Evolutionary conservation across 192 early-diverging fungal species (phyloP).

Genomic region (Coemansia sp.): DNA sequence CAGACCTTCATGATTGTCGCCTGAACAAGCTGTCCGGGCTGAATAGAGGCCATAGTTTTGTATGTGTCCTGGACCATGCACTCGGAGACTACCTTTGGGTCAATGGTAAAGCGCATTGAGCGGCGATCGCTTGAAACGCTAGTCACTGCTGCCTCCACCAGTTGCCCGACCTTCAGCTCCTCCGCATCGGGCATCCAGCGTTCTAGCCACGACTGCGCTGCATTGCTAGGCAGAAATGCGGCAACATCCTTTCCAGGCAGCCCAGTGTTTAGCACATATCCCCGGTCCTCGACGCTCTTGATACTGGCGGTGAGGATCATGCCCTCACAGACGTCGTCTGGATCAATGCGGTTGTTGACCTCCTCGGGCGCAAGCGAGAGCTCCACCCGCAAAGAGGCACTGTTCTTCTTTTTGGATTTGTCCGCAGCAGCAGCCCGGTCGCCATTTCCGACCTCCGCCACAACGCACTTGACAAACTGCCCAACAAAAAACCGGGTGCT

Average conservation of each 20-base stretch:
- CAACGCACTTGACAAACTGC: constrained; percentile 76
- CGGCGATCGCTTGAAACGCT: constrained; percentile 63
- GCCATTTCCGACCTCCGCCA: constrained; percentile 59
- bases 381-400: constrained; percentile 56
- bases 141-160: constrained; percentile 66
- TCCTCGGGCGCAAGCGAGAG: constrained; percentile 76
- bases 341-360: constrained; percentile 71
- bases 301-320: constrained; percentile 70
- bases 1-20: constrained; percentile 65
- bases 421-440: constrained; percentile 16
- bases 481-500: constrained; percentile 72
- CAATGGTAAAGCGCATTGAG: constrained; percentile 66
- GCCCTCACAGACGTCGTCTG: constrained; percentile 68
- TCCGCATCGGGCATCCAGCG: constrained; percentile 59
- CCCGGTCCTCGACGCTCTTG: constrained; percentile 88
- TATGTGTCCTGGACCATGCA: constrained; percentile 57
- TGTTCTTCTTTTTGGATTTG: constrained; percentile 41
- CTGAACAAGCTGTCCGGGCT: constrained; percentile 74
- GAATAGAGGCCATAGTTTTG: constrained; percentile 73
- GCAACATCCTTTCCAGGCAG: constrained; percentile 57
- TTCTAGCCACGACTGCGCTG: constrained; percentile 64
- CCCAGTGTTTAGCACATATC: constrained; percentile 81
- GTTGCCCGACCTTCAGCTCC: constrained; percentile 72
- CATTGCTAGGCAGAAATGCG: constrained; percentile 74
- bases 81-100: constrained; percentile 61